Evolutionary conservation across 495 filamentous ascomycete species (phyloP).

Genomic region (Talaromyces borbonicus): DNA sequence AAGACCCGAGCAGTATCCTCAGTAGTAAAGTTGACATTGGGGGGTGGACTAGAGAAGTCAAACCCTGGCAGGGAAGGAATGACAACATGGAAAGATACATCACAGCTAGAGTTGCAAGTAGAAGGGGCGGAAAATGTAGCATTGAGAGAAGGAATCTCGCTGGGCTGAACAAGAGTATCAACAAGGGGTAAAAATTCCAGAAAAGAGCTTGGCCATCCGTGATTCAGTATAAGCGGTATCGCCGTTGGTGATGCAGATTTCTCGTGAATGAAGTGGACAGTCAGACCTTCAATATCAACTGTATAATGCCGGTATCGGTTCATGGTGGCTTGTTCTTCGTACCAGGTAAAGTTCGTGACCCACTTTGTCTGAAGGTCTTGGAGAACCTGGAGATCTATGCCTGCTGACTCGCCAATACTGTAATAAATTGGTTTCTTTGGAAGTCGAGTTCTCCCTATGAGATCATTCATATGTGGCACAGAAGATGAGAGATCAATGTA

Average conservation of each 20-base stretch:
- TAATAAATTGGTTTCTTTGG: neutral
- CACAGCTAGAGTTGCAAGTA: too few relatives aligned
- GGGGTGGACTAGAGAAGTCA: too few relatives aligned
- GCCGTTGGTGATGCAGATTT: conserved; percentile 10
- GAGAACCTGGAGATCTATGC: neutral
- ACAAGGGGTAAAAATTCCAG: conserved; percentile 22
- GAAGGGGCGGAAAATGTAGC: too few relatives aligned
- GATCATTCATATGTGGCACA: conserved; percentile 8
- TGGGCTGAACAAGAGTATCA: too few relatives aligned
- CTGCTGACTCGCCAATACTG: neutral
- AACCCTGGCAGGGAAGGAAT: too few relatives aligned
- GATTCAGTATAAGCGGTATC: conserved; percentile 25
- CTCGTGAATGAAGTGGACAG: conserved; percentile 17
- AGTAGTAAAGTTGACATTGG: too few relatives aligned
- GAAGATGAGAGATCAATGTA: conserved; percentile 10
- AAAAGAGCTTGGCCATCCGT: conserved; percentile 33
- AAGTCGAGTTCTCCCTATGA: conserved; percentile 1
- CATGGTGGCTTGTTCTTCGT: conserved; percentile 4
- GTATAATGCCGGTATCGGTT: conserved; percentile 9
- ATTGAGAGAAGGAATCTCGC: too few relatives aligned
- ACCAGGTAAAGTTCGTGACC: conserved; percentile 10
- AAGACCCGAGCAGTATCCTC: too few relatives aligned
- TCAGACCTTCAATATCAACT: conserved; percentile 9
- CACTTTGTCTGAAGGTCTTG: conserved; percentile 5
- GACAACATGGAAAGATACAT: too few relatives aligned